phyloP scores from a whole-genome alignment of 1,284 basidiomycete genomes.

The Vanrija sp. region DNA sequence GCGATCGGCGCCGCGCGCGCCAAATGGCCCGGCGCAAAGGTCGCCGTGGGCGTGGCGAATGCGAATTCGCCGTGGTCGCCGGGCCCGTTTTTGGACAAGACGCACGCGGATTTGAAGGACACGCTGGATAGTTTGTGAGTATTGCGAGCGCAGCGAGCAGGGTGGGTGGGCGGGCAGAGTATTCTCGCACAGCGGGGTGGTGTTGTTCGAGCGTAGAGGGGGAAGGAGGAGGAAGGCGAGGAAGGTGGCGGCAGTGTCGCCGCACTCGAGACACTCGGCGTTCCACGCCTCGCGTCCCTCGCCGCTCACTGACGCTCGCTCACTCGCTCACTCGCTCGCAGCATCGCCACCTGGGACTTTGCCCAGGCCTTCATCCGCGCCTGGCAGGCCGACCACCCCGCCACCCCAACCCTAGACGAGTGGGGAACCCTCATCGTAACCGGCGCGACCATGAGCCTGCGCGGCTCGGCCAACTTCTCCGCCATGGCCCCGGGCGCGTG shows the following conservation, averaged over 20 bases:
- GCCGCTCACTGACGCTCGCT: too few relatives aligned
- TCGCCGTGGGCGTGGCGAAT: constrained; percentile 45
- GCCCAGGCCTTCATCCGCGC: constrained; percentile 34
- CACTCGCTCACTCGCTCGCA: too few relatives aligned
- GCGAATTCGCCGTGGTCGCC: constrained; percentile 28
- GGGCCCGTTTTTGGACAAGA: constrained; percentile 34
- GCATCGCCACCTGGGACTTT: constrained; percentile 27
- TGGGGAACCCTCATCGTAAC: constrained; percentile 43
- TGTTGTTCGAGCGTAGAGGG: too few relatives aligned
- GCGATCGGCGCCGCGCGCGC: constrained; percentile 31
- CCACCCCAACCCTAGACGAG: not conserved
- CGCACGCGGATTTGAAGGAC: constrained; percentile 24
- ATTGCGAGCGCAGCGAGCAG: too few relatives aligned
- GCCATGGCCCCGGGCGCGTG: constrained; percentile 40
- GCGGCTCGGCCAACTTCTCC: constrained; percentile 31
- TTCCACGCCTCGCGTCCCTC: too few relatives aligned
- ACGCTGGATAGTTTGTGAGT: constrained; percentile 39
- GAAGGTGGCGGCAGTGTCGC: too few relatives aligned
- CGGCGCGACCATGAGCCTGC: constrained; percentile 42
- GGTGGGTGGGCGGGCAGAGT: too few relatives aligned
- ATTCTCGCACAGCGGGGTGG: too few relatives aligned
- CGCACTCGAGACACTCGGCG: too few relatives aligned
- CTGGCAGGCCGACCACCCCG: constrained; percentile 18
- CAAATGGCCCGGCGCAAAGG: constrained; percentile 30
- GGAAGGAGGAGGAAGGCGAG: too few relatives aligned